These are phyloP conservation scores for Canavalia gladiata DNA, from an alignment of 306 rosid genomes.

Conservation along the genomic window DNA sequence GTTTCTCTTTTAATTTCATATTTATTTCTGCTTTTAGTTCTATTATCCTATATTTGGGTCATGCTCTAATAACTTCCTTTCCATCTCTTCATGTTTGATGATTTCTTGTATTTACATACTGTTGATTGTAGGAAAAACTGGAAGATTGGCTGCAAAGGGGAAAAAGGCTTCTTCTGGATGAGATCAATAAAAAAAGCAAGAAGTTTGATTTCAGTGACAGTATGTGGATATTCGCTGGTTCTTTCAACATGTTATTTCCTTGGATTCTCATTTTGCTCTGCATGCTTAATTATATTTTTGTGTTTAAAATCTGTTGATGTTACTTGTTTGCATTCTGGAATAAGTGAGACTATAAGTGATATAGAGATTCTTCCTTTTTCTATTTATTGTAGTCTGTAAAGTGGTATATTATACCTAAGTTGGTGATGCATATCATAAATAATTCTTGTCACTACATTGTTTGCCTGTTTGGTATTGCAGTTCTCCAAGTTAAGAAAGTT, in stretches of 20 bases:
- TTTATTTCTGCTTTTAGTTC: constrained; percentile 1
- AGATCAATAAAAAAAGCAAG: constrained; percentile 59
- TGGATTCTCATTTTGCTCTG: constrained; percentile 22
- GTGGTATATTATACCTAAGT: background rate
- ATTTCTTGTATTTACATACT: constrained; percentile 1
- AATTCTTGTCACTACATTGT: constrained; percentile 29
- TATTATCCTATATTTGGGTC: constrained; percentile 1
- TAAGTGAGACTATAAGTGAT: constrained; percentile 3
- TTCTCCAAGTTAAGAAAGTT: constrained; percentile 63
- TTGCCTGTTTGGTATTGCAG: constrained; percentile 56
- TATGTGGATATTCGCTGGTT: constrained; percentile 55
- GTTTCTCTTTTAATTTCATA: background rate
- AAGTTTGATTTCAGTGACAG: constrained; percentile 62
- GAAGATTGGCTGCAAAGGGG: constrained; percentile 86
- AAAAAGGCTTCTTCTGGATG: constrained; percentile 70
- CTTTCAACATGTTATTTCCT: constrained; percentile 35
- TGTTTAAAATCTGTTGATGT: background rate
- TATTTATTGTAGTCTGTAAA: constrained; percentile 10
- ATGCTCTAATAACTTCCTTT: background rate
- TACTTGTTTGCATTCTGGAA: background rate
- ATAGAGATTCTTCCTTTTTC: constrained; percentile 6
- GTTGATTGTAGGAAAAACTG: constrained; percentile 78
- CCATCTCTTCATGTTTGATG: background rate
- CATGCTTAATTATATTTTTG: background rate
- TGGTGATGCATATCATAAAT: constrained; percentile 18